phyloP scores from a whole-genome alignment of 208 protist species.

The Leishmania braziliensis region DNA sequence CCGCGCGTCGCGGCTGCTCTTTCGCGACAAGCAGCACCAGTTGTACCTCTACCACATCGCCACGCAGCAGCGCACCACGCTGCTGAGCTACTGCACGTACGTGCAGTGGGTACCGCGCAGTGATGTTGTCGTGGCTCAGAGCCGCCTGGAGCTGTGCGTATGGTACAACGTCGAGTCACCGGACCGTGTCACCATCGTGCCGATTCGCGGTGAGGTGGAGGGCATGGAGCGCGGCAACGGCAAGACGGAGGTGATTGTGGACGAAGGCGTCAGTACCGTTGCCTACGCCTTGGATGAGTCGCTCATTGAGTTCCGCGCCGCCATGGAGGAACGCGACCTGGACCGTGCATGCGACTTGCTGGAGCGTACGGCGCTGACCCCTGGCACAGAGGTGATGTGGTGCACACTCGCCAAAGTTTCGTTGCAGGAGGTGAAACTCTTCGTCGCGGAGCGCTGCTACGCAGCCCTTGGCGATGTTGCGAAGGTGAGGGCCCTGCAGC shows the following conservation, averaged over 20 bases:
- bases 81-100: conserved; percentile 97
- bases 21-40: conserved; percentile 95
- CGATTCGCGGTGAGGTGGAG: conserved; percentile 97
- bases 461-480: conserved; percentile 95
- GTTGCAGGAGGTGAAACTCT: conserved; percentile 86
- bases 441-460: conserved; percentile 95
- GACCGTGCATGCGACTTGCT: conserved; percentile 92
- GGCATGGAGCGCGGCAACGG: conserved; percentile 95
- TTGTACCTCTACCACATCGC: conserved; percentile 95
- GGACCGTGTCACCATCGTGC: conserved; percentile 94
- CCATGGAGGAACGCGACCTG: conserved; percentile 94
- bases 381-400: conserved; percentile 97
- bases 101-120: conserved; percentile 98
- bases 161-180: conserved; percentile 97
- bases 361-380: conserved; percentile 80
- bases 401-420: conserved; percentile 82
- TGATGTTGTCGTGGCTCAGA: conserved; percentile 98
- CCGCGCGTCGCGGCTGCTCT: conserved; percentile 94
- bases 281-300: conserved; percentile 95
- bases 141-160: conserved; percentile 95
- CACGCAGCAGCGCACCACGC: conserved; percentile 84
- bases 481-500: conserved; percentile 91
- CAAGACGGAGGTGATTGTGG: conserved; percentile 97
- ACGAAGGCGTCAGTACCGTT: conserved; percentile 95
- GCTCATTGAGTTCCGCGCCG: conserved; percentile 97